Percentiles rank a stretch among this genome's conserved stretches.
phyloP scores from a whole-genome alignment of 2,329 filamentous ascomycete species.

The Cytospora piceicola region DNA sequence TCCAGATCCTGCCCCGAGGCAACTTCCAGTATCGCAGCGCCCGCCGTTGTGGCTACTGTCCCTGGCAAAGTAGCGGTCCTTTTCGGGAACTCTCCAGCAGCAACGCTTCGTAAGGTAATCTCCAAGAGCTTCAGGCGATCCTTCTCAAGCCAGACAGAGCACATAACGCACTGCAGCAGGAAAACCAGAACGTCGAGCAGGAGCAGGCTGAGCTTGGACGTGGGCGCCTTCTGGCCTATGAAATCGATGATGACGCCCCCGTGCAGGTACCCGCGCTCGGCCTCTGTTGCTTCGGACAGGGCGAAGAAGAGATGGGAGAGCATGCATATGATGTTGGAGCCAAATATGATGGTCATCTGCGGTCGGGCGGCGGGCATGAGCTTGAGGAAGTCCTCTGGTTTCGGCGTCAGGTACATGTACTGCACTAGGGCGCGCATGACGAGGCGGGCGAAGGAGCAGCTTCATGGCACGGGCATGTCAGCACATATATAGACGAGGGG shows the following conservation, averaged over 20 bases:
- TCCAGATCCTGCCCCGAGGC: slow-evolving; percentile 53
- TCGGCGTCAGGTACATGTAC: slow-evolving; percentile 67
- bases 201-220: slow-evolving; percentile 59
- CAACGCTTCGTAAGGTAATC: slow-evolving; percentile 36
- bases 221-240: slow-evolving; percentile 66
- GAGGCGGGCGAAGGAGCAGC: slow-evolving; percentile 68
- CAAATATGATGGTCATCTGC: slow-evolving; percentile 61
- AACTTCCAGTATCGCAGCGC: slow-evolving; percentile 21
- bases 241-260: slow-evolving; percentile 71
- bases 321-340: slow-evolving; percentile 64
- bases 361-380: slow-evolving; percentile 59
- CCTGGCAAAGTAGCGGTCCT: slow-evolving; percentile 35
- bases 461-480: slow-evolving; percentile 39
- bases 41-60: slow-evolving; percentile 28
- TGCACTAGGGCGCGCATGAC: slow-evolving; percentile 62
- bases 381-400: slow-evolving; percentile 59
- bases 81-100: slow-evolving; percentile 27
- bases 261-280: slow-evolving; percentile 67
- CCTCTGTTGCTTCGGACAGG: slow-evolving; percentile 61
- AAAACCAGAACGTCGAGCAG: slow-evolving; percentile 61
- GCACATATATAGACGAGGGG: neutral
- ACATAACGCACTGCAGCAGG: slow-evolving; percentile 64
- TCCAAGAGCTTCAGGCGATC: slow-evolving; percentile 58
- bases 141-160: slow-evolving; percentile 64
- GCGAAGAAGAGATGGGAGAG: slow-evolving; percentile 61